Evolutionary conservation across 1,284 basidiomycete genomes (phyloP).

Genomic region (Melampsora abietis-canadensis): DNA sequence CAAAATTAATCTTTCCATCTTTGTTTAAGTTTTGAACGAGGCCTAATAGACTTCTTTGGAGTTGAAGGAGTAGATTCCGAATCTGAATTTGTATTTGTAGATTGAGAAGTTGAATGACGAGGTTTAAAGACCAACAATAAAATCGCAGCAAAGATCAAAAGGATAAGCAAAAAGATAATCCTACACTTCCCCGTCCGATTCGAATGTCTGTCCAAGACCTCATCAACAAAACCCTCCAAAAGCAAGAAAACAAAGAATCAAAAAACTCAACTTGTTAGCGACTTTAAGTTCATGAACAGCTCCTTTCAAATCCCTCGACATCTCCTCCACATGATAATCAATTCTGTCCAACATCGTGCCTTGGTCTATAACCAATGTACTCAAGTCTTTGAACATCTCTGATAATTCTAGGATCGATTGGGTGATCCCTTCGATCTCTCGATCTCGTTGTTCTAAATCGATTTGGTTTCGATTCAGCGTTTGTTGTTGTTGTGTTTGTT

Average conservation of each 20-base stretch:
- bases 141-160: conserved; percentile 81
- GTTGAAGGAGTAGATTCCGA: too few species aligned
- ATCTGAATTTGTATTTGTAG: not conserved
- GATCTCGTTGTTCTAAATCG: conserved; percentile 54
- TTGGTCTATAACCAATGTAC: conserved; percentile 90
- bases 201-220: conserved; percentile 67
- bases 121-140: conserved; percentile 78
- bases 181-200: conserved; percentile 83
- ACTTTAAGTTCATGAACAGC: conserved; percentile 79
- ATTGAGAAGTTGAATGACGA: conserved; percentile 50
- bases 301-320: conserved; percentile 72
- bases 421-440: conserved; percentile 85
- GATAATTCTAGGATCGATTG: conserved; percentile 85
- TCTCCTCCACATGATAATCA: conserved; percentile 95
- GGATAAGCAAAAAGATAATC: conserved; percentile 84
- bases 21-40: too few species aligned
- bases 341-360: conserved; percentile 93
- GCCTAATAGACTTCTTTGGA: too few species aligned
- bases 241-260: not conserved
- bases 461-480: conserved; percentile 38
- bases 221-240: not conserved
- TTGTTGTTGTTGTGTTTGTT: conserved; percentile 45
- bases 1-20: too few species aligned
- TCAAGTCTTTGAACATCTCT: conserved; percentile 92
- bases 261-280: conserved; percentile 64